phyloP scores from a whole-genome alignment of 345 rosid species.

The Dovyalis caffra region DNA sequence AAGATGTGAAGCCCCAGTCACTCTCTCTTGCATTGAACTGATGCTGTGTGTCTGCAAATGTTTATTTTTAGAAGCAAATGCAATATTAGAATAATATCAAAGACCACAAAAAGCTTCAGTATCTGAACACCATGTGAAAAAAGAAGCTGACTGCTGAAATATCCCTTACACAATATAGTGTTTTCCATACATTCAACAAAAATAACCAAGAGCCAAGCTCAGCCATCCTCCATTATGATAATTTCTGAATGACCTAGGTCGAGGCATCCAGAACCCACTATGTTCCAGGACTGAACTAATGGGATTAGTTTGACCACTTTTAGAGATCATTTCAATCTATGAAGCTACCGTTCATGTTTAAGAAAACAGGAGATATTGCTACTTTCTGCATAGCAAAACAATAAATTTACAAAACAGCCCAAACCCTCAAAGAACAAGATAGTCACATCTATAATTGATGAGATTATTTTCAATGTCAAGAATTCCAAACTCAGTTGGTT shows the following conservation, averaged over 20 bases:
- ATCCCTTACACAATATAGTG: not conserved
- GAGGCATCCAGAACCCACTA: not conserved
- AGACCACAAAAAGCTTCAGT: not conserved
- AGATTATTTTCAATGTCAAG: not conserved
- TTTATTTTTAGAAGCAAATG: not conserved
- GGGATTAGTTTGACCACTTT: not conserved
- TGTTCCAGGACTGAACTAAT: not conserved
- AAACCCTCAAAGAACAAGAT: not conserved
- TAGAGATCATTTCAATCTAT: not conserved
- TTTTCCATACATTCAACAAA: not conserved
- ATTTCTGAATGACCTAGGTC: not conserved
- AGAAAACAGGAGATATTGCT: not conserved
- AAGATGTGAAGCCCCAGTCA: slow-evolving; percentile 94
- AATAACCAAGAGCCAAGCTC: not conserved
- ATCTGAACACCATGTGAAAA: not conserved
- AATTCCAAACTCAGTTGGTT: not conserved
- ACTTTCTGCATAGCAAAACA: not conserved
- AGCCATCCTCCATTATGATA: not conserved
- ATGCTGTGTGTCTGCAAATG: slow-evolving; percentile 78
- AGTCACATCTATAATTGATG: not conserved
- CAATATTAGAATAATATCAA: not conserved
- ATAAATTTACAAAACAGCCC: not conserved
- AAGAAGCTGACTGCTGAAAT: not conserved
- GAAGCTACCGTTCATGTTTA: no score
- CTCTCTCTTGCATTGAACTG: slow-evolving; percentile 90